Percentiles rank a stretch among this genome's conserved stretches.
Evolutionary conservation across 495 filamentous ascomycete genomes (phyloP).

Genomic region (Daldinia childiae): DNA sequence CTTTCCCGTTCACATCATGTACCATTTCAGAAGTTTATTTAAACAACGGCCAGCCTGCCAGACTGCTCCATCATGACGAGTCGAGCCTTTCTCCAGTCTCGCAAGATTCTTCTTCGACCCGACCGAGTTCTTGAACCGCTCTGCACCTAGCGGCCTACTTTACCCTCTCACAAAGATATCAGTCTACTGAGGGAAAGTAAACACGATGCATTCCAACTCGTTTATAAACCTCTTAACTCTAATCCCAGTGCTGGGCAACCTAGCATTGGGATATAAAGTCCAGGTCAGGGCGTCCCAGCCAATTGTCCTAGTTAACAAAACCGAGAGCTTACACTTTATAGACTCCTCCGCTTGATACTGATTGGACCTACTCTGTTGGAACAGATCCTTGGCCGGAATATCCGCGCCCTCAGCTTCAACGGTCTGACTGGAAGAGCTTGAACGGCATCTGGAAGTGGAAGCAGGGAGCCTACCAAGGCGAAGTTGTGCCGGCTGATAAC

Average conservation of each 20-base stretch:
- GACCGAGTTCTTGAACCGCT: constrained; percentile 8
- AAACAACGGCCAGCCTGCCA: constrained; percentile 19
- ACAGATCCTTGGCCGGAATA: constrained; percentile 74
- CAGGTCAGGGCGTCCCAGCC: constrained; percentile 33
- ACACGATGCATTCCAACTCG: constrained; percentile 26
- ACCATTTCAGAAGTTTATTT: constrained; percentile 30
- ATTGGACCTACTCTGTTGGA: constrained; percentile 70
- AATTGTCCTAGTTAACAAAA: not conserved
- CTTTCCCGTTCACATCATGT: constrained; percentile 18
- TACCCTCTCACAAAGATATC: constrained; percentile 11
- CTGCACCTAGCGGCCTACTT: constrained; percentile 15
- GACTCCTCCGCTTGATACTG: constrained; percentile 63
- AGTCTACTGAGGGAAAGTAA: constrained; percentile 22
- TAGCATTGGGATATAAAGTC: constrained; percentile 46
- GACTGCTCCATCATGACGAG: not conserved
- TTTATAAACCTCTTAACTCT: constrained; percentile 30
- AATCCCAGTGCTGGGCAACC: constrained; percentile 23
- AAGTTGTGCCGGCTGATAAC: constrained; percentile 39
- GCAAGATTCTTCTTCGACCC: constrained; percentile 13
- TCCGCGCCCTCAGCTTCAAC: constrained; percentile 68
- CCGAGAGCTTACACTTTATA: constrained; percentile 23
- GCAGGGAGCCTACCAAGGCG: constrained; percentile 52
- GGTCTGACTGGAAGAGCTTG: constrained; percentile 67
- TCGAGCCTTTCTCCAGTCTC: constrained; percentile 23
- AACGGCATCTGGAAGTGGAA: constrained; percentile 76